A percentile compares a stretch with the other conserved stretches of the same genome.
These are phyloP conservation scores for Arthrobotrys musiformis DNA, from an alignment of 2,329 filamentous ascomycete genomes.

Conservation along the genomic window DNA sequence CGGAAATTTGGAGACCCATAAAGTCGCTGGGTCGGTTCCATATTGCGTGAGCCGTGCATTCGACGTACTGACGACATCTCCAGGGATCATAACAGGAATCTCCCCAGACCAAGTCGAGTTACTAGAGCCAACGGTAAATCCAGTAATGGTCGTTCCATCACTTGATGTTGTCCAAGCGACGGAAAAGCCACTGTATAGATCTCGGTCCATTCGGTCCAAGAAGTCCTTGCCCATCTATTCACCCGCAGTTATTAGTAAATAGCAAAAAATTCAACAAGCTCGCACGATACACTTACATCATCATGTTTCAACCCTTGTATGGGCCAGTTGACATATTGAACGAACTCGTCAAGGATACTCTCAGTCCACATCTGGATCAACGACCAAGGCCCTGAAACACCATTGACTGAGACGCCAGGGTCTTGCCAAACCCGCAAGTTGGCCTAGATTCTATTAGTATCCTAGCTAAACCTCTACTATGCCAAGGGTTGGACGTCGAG, in stretches of 20 bases:
- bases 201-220: slow-evolving; percentile 40
- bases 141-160: slow-evolving; percentile 60
- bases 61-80: slow-evolving; percentile 63
- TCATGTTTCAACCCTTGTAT: slow-evolving; percentile 69
- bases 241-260: not conserved
- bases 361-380: slow-evolving; percentile 61
- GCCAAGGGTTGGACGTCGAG: not conserved
- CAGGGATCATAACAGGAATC: slow-evolving; percentile 70
- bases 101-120: slow-evolving; percentile 64
- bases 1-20: slow-evolving; percentile 63
- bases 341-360: slow-evolving; percentile 60
- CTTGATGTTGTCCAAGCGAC: slow-evolving; percentile 60
- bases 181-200: slow-evolving; percentile 27
- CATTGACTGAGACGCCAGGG: slow-evolving; percentile 58
- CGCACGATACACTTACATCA: slow-evolving; percentile 62
- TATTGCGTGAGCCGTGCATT: slow-evolving; percentile 67
- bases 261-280: not conserved
- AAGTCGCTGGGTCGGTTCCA: slow-evolving; percentile 67
- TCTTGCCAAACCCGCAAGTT: slow-evolving; percentile 62
- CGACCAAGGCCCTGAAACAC: slow-evolving; percentile 58
- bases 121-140: slow-evolving; percentile 24
- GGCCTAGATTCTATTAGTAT: slow-evolving; percentile 60
- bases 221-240: slow-evolving; percentile 22
- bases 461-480: not conserved
- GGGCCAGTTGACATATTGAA: slow-evolving; percentile 68